Base-by-base conservation (phyloP, 179 eudicot genomes). In the Beta corolliflora region DNA sequence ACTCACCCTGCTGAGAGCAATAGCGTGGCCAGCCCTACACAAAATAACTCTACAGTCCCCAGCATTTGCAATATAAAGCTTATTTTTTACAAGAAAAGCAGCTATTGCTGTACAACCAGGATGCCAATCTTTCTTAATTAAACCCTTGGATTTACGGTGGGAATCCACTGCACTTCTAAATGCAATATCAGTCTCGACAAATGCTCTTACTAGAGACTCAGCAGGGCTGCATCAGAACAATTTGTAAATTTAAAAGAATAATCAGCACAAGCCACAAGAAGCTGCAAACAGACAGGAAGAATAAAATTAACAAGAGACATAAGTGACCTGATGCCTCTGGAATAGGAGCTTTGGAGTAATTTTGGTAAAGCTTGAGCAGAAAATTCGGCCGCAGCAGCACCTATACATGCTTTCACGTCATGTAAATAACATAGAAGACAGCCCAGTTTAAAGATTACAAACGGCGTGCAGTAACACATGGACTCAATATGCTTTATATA, bases 371-470 rank as follows among this genome's bases (percentile, higher is more conserved):
- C 99, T 74, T 88, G 87, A 77, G 88, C 91, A 74, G 97, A 94
- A 88, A 91, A 96, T 85, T 96, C 99, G 23, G 99, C 99, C 80
- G 98, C 99, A 66, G 96, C 98, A 13, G 94, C 93, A 84, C 99
- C 98, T 96, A 93, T 82, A 85, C 63, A 75, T 68, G 71, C 73
- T 77, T 74, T 70, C 65, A 66, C 59, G 79, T 58, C 64, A 79
- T 41, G 68, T 64, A 76, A 29, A 44, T 79, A 64, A 71, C 56
- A 10, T 69, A 78, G 77, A 69, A 44, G 48, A 71, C 71, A 68
- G 41, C 52, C 8, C 16, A 15, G 29, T 59, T 58, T 19, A 68
- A 9, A 41, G 52, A 48, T 5, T 25, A 60, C 21, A 58, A 10
- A 59, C 5, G 18, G 52, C 79, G 45, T 54, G 25, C 9, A 53